Percentiles rank a stretch among this genome's conserved stretches.
phyloP scores from a whole-genome alignment of 495 filamentous ascomycete genomes.

The Aspergillus conjunctus region DNA sequence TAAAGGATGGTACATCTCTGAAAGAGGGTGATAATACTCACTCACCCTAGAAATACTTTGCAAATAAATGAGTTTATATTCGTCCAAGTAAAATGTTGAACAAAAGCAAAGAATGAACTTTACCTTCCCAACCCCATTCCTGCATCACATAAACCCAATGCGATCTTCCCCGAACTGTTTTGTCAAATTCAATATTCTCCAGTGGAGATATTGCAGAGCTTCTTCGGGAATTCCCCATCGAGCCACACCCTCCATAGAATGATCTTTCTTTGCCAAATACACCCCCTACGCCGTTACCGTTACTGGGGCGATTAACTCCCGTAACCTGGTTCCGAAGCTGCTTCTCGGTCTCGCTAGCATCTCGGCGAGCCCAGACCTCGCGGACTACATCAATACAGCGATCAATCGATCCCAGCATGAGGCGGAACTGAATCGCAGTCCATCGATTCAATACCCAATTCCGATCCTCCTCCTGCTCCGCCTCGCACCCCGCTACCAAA shows the following conservation, averaged over 20 bases:
- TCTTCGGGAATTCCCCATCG: constrained; percentile 22
- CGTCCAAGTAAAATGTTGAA: not conserved
- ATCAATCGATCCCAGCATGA: constrained; percentile 74
- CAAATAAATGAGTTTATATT: constrained; percentile 16
- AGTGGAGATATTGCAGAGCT: constrained; percentile 37
- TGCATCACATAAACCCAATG: constrained; percentile 83
- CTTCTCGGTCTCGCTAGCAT: constrained; percentile 48
- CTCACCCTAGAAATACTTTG: constrained; percentile 46
- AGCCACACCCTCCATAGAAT: constrained; percentile 16
- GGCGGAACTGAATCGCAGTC: constrained; percentile 60
- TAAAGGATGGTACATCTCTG: constrained; percentile 7
- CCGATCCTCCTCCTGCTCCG: constrained; percentile 59
- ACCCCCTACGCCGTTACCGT: constrained; percentile 20
- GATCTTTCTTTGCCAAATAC: constrained; percentile 11
- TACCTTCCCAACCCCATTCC: constrained; percentile 80
- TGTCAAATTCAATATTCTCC: constrained; percentile 61
- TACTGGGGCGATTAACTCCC: constrained; percentile 19
- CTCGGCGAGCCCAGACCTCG: constrained; percentile 66
- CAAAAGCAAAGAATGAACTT: constrained; percentile 24
- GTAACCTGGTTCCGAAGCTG: constrained; percentile 23
- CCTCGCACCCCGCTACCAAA: constrained; percentile 72
- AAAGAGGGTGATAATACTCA: not conserved
- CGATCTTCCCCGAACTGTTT: constrained; percentile 66
- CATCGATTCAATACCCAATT: constrained; percentile 71
- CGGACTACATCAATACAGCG: constrained; percentile 75